Base-by-base conservation (phyloP, 83 land plant species). In the Diphasiastrum complanatum region DNA sequence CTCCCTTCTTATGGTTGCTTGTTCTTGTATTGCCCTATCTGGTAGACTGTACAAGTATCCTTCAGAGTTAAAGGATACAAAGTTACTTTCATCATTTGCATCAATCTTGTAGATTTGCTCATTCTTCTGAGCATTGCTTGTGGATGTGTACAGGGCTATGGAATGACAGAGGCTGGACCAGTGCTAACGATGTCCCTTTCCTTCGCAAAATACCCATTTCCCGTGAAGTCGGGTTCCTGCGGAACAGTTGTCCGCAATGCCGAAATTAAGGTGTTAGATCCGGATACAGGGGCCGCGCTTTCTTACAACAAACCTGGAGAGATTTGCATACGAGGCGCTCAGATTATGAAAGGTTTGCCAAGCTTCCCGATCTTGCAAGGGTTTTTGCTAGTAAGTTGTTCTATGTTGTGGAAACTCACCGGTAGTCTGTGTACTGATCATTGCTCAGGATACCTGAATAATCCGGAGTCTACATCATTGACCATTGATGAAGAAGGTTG, bases 151-250 rank as follows among this genome's bases (percentile, higher is more conserved):
- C 69, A 87, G 95, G 95, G 85, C 1, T 87, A 87, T 68, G 95
- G 95, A 18, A 81, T 87, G 85, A 87, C 95, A 2, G 95, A 87
- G 57, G 83, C 85, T 0, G 85, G 95, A 22, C 79, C 85, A 28
- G 89, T 87, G 48, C 35, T 83, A 36, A 53, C 84, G 46, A 80
- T 79, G 84, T 69, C 69, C 47, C 64, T 75, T 54, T 78, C 81
- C 4, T 80, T 83, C 38, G 84, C 86, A 8, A 83, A 80, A 62
- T 61, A 77, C 47, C 76, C 84, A 0, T 70, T 73, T 11, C 60
- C 75, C 24, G 71, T 78, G 16, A 80, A 83, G 57, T 60, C 85
- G 1, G 85, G 89, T 5, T 69, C 89, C 4, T 81, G 88, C 58
- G 93, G 93, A 0, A 74, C 81, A 0, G 78, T 87, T 1, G 71